Base-by-base conservation (phyloP, 1,284 basidiomycete species). In the Ceratobasidium papillatum region DNA sequence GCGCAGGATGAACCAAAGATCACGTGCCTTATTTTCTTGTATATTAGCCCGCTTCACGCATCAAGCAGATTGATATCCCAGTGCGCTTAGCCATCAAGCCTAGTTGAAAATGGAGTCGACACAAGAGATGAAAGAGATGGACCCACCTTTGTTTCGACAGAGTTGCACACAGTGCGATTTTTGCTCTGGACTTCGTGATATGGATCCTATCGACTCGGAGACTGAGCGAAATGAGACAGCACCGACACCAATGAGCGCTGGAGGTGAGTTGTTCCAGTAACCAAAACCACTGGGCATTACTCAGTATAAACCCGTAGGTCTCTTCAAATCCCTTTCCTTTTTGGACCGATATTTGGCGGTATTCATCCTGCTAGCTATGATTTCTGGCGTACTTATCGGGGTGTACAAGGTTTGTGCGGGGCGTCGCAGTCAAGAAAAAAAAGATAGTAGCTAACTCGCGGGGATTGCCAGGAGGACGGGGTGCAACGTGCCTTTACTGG, bases 361-460 rank as follows among this genome's bases (percentile, higher is more conserved):
- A 0, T 85, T 89, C 59, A 91, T 96, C 66, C 83, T 96, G 1
- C 51, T 93, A 3, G 87, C 87, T 27, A 96, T 96, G 94, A 87
- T 94, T 58, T 78, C 92, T 25, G 94, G 94, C 0, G 89, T 95
- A 7, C 80, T 95, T 69, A 89, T 95, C 47, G 93, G 94, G 36
- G 86, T 88, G 76, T 92, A 79, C 54, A 73, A 74, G 56, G 76
- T 75, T 11, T 36, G 51, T 45, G n/a, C 7, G 11, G 32, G 9
- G n/a, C 19, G 14, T 7, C 0, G 11, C 3, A 25, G 9, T 54
- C 8, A 17, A 25, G 9, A 34, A 11, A 71, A 54, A 49, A 36
- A 11, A 19, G 8, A 25, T n/a, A 9, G 45, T 85, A 74, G 86
- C 84, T 2, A 85, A 85, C 5, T 80, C 82, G 34, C 75, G 84